These are phyloP conservation scores for Beauveria rudraprayagi DNA, from an alignment of 2,329 filamentous ascomycete genomes.

Conservation along the genomic window DNA sequence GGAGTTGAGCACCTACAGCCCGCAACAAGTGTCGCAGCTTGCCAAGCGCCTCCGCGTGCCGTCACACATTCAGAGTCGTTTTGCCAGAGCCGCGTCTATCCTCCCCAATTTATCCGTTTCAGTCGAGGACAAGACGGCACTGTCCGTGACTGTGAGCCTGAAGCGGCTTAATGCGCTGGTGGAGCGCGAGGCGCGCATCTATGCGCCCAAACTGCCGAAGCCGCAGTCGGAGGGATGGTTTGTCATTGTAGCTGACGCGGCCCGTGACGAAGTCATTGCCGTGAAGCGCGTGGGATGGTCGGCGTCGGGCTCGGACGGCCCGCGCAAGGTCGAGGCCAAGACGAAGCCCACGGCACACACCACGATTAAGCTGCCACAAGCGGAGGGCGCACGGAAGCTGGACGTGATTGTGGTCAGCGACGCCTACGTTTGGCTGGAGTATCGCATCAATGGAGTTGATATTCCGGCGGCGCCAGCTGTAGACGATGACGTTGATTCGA, in stretches of 20 bases:
- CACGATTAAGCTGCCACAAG: conserved; percentile 45
- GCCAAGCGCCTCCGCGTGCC: conserved; percentile 45
- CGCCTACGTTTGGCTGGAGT: conserved; percentile 70
- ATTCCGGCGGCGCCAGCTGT: conserved; percentile 43
- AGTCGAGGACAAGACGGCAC: conserved; percentile 51
- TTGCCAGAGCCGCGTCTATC: conserved; percentile 51
- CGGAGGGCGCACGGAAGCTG: conserved; percentile 49
- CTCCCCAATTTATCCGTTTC: conserved; percentile 63
- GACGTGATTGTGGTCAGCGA: conserved; percentile 78
- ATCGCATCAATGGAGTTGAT: conserved; percentile 39
- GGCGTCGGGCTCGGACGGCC: conserved; percentile 18
- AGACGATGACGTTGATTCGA: conserved; percentile 37
- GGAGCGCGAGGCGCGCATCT: conserved; percentile 65
- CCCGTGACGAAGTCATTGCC: conserved; percentile 69
- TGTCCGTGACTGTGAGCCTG: conserved; percentile 56
- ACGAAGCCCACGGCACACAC: conserved; percentile 45
- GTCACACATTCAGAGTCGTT: conserved; percentile 33
- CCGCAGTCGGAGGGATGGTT: conserved; percentile 94
- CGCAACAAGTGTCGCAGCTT: conserved; percentile 33
- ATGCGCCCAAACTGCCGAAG: conserved; percentile 85
- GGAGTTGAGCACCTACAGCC: conserved; percentile 23
- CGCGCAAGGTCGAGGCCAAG: conserved; percentile 29
- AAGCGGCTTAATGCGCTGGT: conserved; percentile 58
- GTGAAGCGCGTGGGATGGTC: conserved; percentile 80
- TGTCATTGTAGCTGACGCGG: conserved; percentile 61